A percentile compares a stretch with the other conserved stretches of the same genome.
Evolutionary conservation across 2,329 filamentous ascomycete genomes (phyloP).

Genomic region (Fulvia fulva): DNA sequence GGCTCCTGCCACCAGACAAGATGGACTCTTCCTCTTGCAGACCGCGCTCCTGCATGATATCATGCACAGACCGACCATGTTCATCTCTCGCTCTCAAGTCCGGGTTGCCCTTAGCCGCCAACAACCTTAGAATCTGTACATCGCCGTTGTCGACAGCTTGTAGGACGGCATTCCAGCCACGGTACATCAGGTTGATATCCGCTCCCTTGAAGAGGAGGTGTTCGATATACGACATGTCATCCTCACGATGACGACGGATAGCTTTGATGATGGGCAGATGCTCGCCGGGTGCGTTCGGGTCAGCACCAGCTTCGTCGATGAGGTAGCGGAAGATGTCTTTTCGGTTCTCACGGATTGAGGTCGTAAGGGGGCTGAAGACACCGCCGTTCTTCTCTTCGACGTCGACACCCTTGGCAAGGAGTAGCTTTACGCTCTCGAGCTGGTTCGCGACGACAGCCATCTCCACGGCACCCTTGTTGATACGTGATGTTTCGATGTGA

Average conservation of each 20-base stretch:
- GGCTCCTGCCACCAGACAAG: constrained; percentile 15
- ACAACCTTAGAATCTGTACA: constrained; percentile 49
- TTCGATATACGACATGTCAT: constrained; percentile 58
- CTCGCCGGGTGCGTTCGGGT: constrained; percentile 65
- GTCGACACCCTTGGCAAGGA: constrained; percentile 60
- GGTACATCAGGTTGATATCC: constrained; percentile 64
- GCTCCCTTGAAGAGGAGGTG: constrained; percentile 61
- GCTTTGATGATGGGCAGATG: constrained; percentile 69
- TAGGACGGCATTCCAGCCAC: constrained; percentile 63
- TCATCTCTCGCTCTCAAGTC: constrained; percentile 55
- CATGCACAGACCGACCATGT: constrained; percentile 50
- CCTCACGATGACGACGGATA: constrained; percentile 54
- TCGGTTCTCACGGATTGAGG: constrained; percentile 60
- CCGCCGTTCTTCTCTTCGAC: constrained; percentile 70
- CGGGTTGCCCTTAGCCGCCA: constrained; percentile 49
- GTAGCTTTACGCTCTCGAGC: constrained; percentile 62
- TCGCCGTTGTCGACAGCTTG: constrained; percentile 64
- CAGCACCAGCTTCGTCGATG: constrained; percentile 55
- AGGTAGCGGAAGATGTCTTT: constrained; percentile 60
- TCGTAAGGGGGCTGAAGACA: constrained; percentile 67
- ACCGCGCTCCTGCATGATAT: constrained; percentile 56
- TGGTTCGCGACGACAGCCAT: constrained; percentile 64
- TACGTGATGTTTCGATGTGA: constrained; percentile 54
- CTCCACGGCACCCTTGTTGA: constrained; percentile 64
- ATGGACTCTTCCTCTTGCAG: constrained; percentile 49